Base-by-base conservation (phyloP, 192 early-diverging fungal species). In the Geranomyces michiganensis region DNA sequence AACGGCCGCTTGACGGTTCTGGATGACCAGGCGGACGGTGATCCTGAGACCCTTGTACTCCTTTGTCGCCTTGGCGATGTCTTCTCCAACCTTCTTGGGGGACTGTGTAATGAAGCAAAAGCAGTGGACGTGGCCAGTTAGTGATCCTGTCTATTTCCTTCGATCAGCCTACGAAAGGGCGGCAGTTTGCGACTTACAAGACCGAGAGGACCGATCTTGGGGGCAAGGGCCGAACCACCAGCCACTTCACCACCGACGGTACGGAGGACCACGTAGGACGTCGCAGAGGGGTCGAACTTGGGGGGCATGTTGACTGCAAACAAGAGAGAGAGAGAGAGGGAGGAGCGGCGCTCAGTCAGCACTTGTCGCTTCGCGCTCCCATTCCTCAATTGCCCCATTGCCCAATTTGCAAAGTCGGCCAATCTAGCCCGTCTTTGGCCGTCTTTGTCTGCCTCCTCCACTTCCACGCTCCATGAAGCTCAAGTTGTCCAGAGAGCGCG, bases 181-280 rank as follows among this genome's bases (percentile, higher is more conserved):
- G 15, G 7, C 3, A 24, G 51, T 53, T 8, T 8, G 51, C 19
- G 22, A 56, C 82, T n/a, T 75, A 79, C 82, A 63, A 92, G 84
- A 97, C 97, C 97, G 76, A 99, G 93, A 78, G 97, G 97, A 95
- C 97, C 97, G 74, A 99, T 94, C 92, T 99, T 99, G 82, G 97
- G 96, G 62, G 97, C 97, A 62, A 99, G 90, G 51, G 95, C 94
- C 78, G 92, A 93, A 78, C 94, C 94, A 86, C 94, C 92, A 87
- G 92, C 93, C 76, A 98, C 96, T 84, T 95, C 96, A 88, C 96
- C 96, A 89, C 97, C 97, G 77, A 94, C 96, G 74, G 94, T 88
- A 76, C 97, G 90, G 85, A 99, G 92, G 84, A 93, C 91, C 83
- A 98, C 84, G 78, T 83, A 86, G 84, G 82, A 88, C 73, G 93